Conservation (phyloP, 805 yeast genomes). For the Yamadazyma akitaensis region DNA sequence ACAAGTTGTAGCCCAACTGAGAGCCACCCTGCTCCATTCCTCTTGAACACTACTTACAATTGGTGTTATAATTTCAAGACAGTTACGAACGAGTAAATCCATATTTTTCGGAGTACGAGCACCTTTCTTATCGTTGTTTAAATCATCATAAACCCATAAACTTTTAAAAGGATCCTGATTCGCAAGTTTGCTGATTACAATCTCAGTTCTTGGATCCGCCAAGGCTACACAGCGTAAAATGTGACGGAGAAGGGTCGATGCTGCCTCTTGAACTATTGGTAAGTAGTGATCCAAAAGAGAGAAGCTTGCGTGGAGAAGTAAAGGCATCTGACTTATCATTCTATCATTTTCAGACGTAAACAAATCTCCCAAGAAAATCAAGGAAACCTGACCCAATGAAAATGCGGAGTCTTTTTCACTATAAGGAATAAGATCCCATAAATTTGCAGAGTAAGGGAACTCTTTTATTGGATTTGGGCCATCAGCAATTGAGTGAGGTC, state of each 20-base stretch:
- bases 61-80: slow-evolving; percentile 53
- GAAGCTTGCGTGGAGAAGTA: slow-evolving; percentile 74
- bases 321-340: slow-evolving; percentile 58
- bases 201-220: slow-evolving; percentile 51
- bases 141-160: slow-evolving; percentile 85
- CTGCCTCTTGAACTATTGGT: slow-evolving; percentile 78
- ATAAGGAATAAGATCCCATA: slow-evolving; percentile 52
- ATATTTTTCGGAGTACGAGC: slow-evolving; percentile 83
- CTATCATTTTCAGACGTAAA: slow-evolving; percentile 65
- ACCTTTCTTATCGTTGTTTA: slow-evolving; percentile 68
- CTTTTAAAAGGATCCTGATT: slow-evolving; percentile 42
- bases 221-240: slow-evolving; percentile 63
- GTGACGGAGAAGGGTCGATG: slow-evolving; percentile 70
- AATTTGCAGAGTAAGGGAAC: slow-evolving; percentile 75
- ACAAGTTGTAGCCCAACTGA: slow-evolving; percentile 95
- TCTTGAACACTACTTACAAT: slow-evolving; percentile 55
- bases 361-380: slow-evolving; percentile 80
- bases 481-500: slow-evolving; percentile 16
- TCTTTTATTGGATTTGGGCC: slow-evolving; percentile 9
- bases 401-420: slow-evolving; percentile 70
- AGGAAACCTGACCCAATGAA: slow-evolving; percentile 82
- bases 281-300: slow-evolving; percentile 86
- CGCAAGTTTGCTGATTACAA: slow-evolving; percentile 56
- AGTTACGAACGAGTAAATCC: slow-evolving; percentile 68
- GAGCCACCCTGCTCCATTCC: slow-evolving; percentile 81